These are phyloP conservation scores for Lachancea quebecensis DNA, from an alignment of 805 yeast species.

Conservation along the genomic window DNA sequence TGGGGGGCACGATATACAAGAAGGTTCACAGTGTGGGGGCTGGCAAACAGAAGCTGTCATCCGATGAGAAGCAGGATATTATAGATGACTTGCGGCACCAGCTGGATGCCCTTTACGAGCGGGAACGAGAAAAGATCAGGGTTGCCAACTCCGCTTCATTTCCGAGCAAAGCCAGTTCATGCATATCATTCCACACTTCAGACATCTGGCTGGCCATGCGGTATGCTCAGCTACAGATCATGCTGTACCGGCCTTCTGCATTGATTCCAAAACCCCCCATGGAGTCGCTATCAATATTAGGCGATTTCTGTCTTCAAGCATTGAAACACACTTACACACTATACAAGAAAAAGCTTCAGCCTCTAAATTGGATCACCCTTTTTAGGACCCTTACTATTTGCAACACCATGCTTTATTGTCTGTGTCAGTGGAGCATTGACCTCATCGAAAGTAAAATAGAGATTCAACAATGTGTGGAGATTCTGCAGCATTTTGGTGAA, in stretches of 20 bases:
- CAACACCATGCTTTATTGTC: slow-evolving; percentile 40
- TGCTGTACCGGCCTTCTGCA: slow-evolving; percentile 45
- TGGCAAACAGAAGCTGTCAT: slow-evolving; percentile 25
- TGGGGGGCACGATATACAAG: slow-evolving; percentile 42
- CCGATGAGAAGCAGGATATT: slow-evolving; percentile 31
- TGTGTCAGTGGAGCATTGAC: slow-evolving; percentile 43
- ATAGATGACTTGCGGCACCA: slow-evolving; percentile 32
- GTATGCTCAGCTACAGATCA: slow-evolving; percentile 41
- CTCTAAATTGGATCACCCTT: slow-evolving; percentile 45
- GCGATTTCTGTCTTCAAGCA: slow-evolving; percentile 40
- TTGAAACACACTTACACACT: slow-evolving; percentile 41
- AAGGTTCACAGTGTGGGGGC: slow-evolving; percentile 41
- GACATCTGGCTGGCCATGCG: slow-evolving; percentile 34
- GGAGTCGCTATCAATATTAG: slow-evolving; percentile 36
- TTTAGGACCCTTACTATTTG: slow-evolving; percentile 42
- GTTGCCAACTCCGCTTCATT: slow-evolving; percentile 14
- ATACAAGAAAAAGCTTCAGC: slow-evolving; percentile 39
- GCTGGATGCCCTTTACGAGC: slow-evolving; percentile 25
- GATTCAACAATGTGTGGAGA: slow-evolving; percentile 40
- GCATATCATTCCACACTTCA: slow-evolving; percentile 31
- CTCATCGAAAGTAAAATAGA: slow-evolving; percentile 40
- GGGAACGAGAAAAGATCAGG: slow-evolving; percentile 22
- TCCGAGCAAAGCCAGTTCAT: slow-evolving; percentile 4
- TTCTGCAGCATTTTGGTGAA: slow-evolving; percentile 39
- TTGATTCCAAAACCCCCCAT: slow-evolving; percentile 40